Evolutionary conservation across 768 basidiomycete species (phyloP).

Genomic region (Tylopilus felleus): DNA sequence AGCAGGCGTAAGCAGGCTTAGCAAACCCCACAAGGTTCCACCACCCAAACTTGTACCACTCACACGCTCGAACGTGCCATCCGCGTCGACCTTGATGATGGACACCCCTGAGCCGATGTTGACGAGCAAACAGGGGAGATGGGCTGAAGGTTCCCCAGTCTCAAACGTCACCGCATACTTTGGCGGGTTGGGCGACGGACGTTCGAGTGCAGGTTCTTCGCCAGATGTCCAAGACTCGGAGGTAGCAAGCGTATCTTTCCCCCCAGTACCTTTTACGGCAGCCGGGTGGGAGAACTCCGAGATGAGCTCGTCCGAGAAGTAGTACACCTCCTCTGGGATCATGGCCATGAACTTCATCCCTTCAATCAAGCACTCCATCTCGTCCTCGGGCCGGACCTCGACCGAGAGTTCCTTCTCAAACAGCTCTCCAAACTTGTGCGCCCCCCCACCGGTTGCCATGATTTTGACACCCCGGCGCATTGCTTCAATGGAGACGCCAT

Average conservation of each 20-base stretch:
- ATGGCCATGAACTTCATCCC: constrained; percentile 94
- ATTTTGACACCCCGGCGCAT: constrained; percentile 95
- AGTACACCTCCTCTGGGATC: constrained; percentile 97
- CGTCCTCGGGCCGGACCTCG: constrained; percentile 88
- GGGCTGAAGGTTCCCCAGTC: constrained; percentile 69
- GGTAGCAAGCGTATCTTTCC: constrained; percentile 2
- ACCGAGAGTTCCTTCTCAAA: constrained; percentile 73
- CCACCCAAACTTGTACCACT: constrained; percentile 97
- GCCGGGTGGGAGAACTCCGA: constrained; percentile 50
- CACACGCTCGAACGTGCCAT: constrained; percentile 93
- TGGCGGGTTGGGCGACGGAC: constrained; percentile 90
- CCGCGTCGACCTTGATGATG: constrained; percentile 94
- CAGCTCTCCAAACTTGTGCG: constrained; percentile 88
- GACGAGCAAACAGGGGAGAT: constrained; percentile 93
- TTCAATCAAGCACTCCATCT: constrained; percentile 98
- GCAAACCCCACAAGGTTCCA: constrained; percentile 94
- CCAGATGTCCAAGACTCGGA: constrained; percentile 9
- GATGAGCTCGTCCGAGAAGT: constrained; percentile 96
- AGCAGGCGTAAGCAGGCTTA: constrained; percentile 93
- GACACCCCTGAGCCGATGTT: constrained; percentile 99
- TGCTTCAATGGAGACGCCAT: constrained; percentile 82
- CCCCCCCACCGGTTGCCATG: constrained; percentile 97
- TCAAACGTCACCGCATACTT: constrained; percentile 88
- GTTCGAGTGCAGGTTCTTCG: constrained; percentile 46
- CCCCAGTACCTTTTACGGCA: constrained; percentile 6